Percentiles rank a stretch among this genome's conserved stretches.
phyloP scores from a whole-genome alignment of 2,329 filamentous ascomycete species.

The Lomentospora prolificans region DNA sequence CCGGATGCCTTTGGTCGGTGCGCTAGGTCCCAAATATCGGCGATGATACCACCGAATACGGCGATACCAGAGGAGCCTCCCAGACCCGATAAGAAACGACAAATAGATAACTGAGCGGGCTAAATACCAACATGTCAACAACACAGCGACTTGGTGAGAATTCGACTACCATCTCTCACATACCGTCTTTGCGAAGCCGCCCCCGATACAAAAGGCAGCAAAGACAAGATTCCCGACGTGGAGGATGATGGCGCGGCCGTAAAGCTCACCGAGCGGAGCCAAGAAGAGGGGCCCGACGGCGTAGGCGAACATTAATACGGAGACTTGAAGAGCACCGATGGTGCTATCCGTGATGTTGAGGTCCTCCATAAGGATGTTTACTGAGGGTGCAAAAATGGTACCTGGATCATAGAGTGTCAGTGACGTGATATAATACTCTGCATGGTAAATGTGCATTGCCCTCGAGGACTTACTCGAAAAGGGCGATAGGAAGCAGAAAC shows the following conservation, averaged over 20 bases:
- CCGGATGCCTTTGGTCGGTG: slow-evolving; percentile 6
- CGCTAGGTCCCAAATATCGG: slow-evolving; percentile 6
- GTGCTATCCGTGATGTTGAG: not conserved
- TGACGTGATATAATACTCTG: too few relatives aligned
- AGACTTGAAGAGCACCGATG: slow-evolving; percentile 4
- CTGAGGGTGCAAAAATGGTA: slow-evolving; percentile 7
- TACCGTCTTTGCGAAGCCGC: slow-evolving; percentile 8
- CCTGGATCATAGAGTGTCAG: too few relatives aligned
- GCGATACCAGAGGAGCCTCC: slow-evolving; percentile 5
- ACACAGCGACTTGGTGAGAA: not conserved
- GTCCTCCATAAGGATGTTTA: not conserved
- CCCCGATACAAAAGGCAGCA: slow-evolving; percentile 4
- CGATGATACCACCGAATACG: slow-evolving; percentile 5
- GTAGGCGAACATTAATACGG: slow-evolving; percentile 7
- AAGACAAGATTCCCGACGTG: slow-evolving; percentile 4
- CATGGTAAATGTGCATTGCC: too few relatives aligned
- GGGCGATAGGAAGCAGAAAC: too few relatives aligned
- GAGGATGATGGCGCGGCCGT: slow-evolving; percentile 6
- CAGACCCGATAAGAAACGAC: slow-evolving; percentile 5
- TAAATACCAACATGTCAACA: not conserved
- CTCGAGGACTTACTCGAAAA: too few relatives aligned
- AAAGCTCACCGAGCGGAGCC: slow-evolving; percentile 7
- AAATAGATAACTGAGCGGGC: slow-evolving; percentile 5
- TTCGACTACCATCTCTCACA: too few relatives aligned
- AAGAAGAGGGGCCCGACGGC: slow-evolving; percentile 1